Conservation (phyloP, 371 early-diverging fungal species). For the Lichtheimia ornata region DNA sequence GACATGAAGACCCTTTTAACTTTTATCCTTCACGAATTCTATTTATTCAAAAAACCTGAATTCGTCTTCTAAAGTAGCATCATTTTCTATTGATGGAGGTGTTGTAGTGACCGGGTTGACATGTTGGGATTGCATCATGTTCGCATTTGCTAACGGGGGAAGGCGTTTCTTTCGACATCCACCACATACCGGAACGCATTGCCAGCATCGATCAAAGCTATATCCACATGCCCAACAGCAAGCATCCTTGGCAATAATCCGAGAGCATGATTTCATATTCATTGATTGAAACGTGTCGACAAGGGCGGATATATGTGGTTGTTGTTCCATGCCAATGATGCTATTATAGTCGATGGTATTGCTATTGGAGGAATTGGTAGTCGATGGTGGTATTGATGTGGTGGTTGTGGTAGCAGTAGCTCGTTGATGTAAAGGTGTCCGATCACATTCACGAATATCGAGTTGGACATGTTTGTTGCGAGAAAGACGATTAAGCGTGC, state of each 20-base stretch:
- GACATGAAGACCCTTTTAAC: too few species aligned
- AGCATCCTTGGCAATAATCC: constrained; percentile 23
- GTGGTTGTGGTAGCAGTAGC: background rate
- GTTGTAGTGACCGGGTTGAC: background rate
- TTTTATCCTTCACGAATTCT: too few species aligned
- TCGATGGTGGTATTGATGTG: background rate
- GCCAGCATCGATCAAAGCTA: constrained; percentile 29
- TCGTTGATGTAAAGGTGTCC: constrained; percentile 18
- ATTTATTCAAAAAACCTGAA: constrained; percentile 9
- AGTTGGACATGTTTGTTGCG: constrained; percentile 27
- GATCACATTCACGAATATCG: constrained; percentile 32
- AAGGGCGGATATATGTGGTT: constrained; percentile 8
- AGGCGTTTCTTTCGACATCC: constrained; percentile 32
- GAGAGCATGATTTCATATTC: constrained; percentile 15
- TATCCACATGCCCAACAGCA: constrained; percentile 36
- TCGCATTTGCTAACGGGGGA: constrained; percentile 40
- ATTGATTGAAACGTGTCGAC: constrained; percentile 10
- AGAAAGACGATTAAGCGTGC: constrained; percentile 35
- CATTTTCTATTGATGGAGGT: background rate
- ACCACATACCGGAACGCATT: constrained; percentile 28
- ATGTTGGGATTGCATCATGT: constrained; percentile 12
- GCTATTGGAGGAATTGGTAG: too few species aligned
- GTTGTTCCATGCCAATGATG: constrained; percentile 1
- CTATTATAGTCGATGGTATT: too few species aligned
- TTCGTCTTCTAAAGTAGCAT: constrained; percentile 4